These are phyloP conservation scores for Huntiella abstrusa DNA, from an alignment of 2,329 filamentous ascomycete genomes.

Conservation along the genomic window DNA sequence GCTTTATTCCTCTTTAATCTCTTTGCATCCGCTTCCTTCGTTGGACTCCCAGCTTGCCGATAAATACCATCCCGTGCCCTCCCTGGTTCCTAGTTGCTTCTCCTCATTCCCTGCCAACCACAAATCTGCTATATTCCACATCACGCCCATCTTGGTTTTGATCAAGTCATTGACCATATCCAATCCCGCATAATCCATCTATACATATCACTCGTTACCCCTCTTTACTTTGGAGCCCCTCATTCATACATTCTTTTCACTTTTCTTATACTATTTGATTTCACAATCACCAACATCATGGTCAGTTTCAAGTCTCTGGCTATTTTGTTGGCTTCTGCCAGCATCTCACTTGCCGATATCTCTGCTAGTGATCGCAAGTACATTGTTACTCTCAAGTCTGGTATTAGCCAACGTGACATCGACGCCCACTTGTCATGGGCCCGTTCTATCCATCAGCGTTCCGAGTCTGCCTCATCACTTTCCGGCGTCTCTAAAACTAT, in stretches of 20 bases:
- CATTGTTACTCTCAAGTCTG: slow-evolving; percentile 27
- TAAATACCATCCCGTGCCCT: no score
- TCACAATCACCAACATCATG: slow-evolving; percentile 8
- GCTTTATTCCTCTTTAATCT: background rate
- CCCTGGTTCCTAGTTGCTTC: no score
- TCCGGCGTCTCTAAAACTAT: slow-evolving; percentile 19
- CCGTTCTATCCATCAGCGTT: slow-evolving; percentile 17
- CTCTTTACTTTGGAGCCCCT: background rate
- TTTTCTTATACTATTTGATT: background rate
- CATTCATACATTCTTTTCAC: background rate
- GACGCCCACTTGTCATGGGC: slow-evolving; percentile 20
- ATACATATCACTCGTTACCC: background rate
- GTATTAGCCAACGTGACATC: slow-evolving; percentile 17
- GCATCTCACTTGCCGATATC: slow-evolving; percentile 13
- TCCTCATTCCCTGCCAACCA: no score
- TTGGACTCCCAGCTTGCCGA: no score
- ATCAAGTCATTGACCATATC: no score
- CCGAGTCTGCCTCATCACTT: slow-evolving; percentile 17
- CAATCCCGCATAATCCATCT: no score
- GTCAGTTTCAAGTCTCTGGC: slow-evolving; percentile 13
- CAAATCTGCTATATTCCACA: no score
- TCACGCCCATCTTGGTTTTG: no score
- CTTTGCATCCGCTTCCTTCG: no score
- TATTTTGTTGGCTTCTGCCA: slow-evolving; percentile 8
- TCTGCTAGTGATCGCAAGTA: slow-evolving; percentile 20